These are phyloP conservation scores for Aspergillus tubingensis DNA, from an alignment of 2,329 filamentous ascomycete genomes.

Conservation along the genomic window DNA sequence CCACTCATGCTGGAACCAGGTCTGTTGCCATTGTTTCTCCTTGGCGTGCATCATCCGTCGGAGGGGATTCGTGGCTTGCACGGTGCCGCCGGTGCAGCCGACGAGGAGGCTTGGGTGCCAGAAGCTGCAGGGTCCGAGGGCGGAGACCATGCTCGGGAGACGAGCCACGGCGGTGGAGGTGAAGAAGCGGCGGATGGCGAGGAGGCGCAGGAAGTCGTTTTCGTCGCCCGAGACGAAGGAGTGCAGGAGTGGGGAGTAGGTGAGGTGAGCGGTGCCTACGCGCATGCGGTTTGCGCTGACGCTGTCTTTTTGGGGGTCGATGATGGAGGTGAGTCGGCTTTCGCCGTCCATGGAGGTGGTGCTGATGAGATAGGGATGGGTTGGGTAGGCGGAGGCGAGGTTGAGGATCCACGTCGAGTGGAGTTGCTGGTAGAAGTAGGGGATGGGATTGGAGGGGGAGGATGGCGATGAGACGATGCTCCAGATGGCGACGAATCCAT, in stretches of 20 bases:
- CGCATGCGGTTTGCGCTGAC: constrained; percentile 52
- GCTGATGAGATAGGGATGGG: constrained; percentile 54
- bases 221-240: constrained; percentile 58
- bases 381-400: constrained; percentile 54
- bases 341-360: constrained; percentile 59
- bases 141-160: constrained; percentile 41
- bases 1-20: constrained; percentile 63
- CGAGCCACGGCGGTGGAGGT: constrained; percentile 51
- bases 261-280: constrained; percentile 50
- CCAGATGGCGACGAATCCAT: constrained; percentile 60
- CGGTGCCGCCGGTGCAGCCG: constrained; percentile 55
- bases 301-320: constrained; percentile 49
- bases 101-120: constrained; percentile 58
- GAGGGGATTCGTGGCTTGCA: constrained; percentile 55
- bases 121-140: constrained; percentile 37
- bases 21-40: constrained; percentile 54
- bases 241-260: constrained; percentile 59
- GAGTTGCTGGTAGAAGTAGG: constrained; percentile 40
- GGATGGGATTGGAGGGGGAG: constrained; percentile 23
- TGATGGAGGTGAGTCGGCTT: constrained; percentile 56
- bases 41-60: constrained; percentile 54
- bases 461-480: constrained; percentile 37
- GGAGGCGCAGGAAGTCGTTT: constrained; percentile 52
- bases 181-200: constrained; percentile 56
- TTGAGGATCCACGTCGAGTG: constrained; percentile 43